Percentiles rank a stretch among this genome's conserved stretches.
Conservation (phyloP, 768 basidiomycete species). For the Boletus rubroflammeus region DNA sequence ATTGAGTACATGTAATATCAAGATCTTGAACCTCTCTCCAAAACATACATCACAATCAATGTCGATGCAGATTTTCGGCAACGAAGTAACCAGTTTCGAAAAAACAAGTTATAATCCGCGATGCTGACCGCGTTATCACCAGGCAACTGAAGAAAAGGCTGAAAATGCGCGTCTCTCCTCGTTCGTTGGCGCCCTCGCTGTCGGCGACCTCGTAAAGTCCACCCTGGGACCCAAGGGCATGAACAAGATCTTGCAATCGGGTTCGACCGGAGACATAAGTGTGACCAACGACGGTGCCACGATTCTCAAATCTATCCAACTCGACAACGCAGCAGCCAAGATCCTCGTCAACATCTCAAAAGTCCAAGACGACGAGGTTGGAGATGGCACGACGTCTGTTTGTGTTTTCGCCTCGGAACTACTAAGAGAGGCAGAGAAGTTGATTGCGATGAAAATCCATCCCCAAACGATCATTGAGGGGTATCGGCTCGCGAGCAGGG, state of each 20-base stretch:
- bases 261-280: constrained; percentile 84
- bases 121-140: constrained; percentile 5
- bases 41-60: constrained; percentile 9
- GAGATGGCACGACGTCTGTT: constrained; percentile 91
- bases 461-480: constrained; percentile 98
- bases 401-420: constrained; percentile 91
- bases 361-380: constrained; percentile 99
- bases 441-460: constrained; percentile 90
- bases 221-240: constrained; percentile 99
- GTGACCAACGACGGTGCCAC: constrained; percentile 99
- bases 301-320: constrained; percentile 93
- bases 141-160: constrained; percentile 92
- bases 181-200: constrained; percentile 94
- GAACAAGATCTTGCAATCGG: constrained; percentile 99
- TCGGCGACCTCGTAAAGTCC: constrained; percentile 98
- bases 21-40: background rate
- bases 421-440: constrained; percentile 90
- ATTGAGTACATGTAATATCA: background rate
- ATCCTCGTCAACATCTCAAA: constrained; percentile 99
- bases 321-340: constrained; percentile 98
- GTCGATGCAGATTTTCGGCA: constrained; percentile 67
- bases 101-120: background rate
- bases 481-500: constrained; percentile 84
- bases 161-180: constrained; percentile 98
- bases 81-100: constrained; percentile 42